Conservation (phyloP, 2,329 filamentous ascomycete species). For the Epicoccum nigrum region DNA sequence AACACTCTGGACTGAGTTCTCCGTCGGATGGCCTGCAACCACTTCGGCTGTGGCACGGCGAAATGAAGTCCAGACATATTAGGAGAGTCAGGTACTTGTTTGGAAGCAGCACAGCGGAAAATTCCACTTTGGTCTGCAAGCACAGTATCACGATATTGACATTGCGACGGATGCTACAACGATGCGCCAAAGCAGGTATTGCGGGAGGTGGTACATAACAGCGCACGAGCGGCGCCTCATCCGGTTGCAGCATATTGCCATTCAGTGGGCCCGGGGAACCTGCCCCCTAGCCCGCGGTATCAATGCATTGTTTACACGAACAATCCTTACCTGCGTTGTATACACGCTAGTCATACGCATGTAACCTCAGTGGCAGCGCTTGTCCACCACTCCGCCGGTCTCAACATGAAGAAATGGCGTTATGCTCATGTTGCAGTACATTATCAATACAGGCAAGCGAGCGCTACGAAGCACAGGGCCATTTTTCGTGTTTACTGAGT, state of each 20-base stretch:
- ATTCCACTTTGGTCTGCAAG: not conserved
- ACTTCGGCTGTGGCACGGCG: too few species aligned
- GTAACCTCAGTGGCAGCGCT: not conserved
- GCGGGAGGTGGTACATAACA: not conserved
- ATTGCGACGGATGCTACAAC: too few species aligned
- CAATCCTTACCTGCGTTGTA: not conserved
- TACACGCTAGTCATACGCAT: slow-evolving; percentile 7
- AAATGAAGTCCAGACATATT: too few species aligned
- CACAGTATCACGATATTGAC: slow-evolving; percentile 1
- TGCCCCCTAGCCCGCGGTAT: slow-evolving; percentile 5
- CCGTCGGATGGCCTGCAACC: too few species aligned
- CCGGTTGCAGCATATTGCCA: too few species aligned
- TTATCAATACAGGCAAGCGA: not conserved
- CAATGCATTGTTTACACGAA: slow-evolving; percentile 5
- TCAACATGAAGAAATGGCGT: not conserved
- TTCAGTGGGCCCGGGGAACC: slow-evolving; percentile 5
- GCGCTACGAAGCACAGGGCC: not conserved
- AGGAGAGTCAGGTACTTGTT: too few species aligned
- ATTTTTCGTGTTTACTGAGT: not conserved
- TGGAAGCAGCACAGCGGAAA: not conserved
- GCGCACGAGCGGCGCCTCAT: slow-evolving; percentile 8
- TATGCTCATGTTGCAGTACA: not conserved
- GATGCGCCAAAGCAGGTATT: too few species aligned
- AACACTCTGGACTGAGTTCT: too few species aligned
- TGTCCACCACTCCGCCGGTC: not conserved